Evolutionary conservation across 768 basidiomycete species (phyloP).

Genomic region (Cystobasidium ongulense): DNA sequence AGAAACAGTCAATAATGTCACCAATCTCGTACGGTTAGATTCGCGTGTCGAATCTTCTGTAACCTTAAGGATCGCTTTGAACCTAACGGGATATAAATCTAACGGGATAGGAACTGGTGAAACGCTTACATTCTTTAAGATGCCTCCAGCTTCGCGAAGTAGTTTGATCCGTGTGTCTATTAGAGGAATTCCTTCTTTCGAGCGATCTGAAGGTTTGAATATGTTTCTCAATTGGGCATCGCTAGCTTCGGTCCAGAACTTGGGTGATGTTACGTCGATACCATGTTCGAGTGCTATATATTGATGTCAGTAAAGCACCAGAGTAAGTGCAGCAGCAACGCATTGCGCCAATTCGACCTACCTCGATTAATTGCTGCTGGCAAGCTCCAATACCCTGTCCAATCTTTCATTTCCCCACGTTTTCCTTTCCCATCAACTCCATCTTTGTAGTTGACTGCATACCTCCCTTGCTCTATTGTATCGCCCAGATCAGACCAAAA

Average conservation of each 20-base stretch:
- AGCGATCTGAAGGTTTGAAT: slow-evolving; percentile 40
- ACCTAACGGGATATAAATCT: too few species aligned
- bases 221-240: slow-evolving; percentile 46
- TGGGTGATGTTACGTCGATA: slow-evolving; percentile 69
- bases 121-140: slow-evolving; percentile 64
- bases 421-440: slow-evolving; percentile 54
- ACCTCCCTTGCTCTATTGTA: slow-evolving; percentile 47
- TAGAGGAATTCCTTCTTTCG: slow-evolving; percentile 61
- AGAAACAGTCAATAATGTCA: too few species aligned
- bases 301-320: too few species aligned
- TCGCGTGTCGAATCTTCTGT: too few species aligned
- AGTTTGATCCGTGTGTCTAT: slow-evolving; percentile 62
- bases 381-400: slow-evolving; percentile 77
- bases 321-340: not conserved
- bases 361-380: slow-evolving; percentile 63
- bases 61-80: too few species aligned
- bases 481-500: slow-evolving; percentile 71
- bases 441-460: slow-evolving; percentile 67
- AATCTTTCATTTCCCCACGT: slow-evolving; percentile 50
- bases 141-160: slow-evolving; percentile 67
- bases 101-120: too few species aligned
- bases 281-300: slow-evolving; percentile 61
- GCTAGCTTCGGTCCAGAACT: slow-evolving; percentile 61
- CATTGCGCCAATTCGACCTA: not conserved
- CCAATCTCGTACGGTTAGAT: too few species aligned